These are phyloP conservation scores for Geotrichum macrosporum DNA, from an alignment of 1,139 yeast genomes.

Conservation along the genomic window DNA sequence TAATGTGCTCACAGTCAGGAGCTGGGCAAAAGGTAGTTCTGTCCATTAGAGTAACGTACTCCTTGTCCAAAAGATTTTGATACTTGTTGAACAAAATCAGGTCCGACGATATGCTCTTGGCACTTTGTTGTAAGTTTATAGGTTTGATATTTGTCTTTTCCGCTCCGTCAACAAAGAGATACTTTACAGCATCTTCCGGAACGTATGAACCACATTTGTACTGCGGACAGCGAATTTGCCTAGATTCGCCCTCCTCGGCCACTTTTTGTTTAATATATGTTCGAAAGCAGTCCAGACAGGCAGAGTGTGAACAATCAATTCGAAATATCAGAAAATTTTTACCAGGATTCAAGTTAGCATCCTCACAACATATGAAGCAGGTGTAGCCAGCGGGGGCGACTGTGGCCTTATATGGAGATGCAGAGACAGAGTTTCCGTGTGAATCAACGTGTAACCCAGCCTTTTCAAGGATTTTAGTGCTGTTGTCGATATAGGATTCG, in stretches of 20 bases:
- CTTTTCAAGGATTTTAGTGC: conserved; percentile 42
- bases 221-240: conserved; percentile 58
- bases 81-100: conserved; percentile 25
- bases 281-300: conserved; percentile 63
- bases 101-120: not conserved
- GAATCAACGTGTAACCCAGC: conserved; percentile 45
- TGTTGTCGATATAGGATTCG: conserved; percentile 60
- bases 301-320: conserved; percentile 64
- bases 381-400: conserved; percentile 38
- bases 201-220: conserved; percentile 38
- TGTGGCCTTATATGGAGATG: conserved; percentile 26
- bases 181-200: conserved; percentile 38
- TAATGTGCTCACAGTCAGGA: conserved; percentile 67
- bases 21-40: conserved; percentile 78
- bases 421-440: conserved; percentile 19
- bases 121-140: too few species aligned
- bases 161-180: conserved; percentile 35
- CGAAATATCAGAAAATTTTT: conserved; percentile 44
- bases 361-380: conserved; percentile 73
- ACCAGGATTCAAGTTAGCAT: conserved; percentile 30
- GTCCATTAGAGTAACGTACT: conserved; percentile 51
- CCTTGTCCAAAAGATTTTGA: conserved; percentile 35
- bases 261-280: conserved; percentile 54
- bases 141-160: conserved; percentile 17
- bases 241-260: conserved; percentile 48